Evolutionary conservation across 139 green algal genomes (phyloP).

Genomic region (Astrephomene gubernaculifera): DNA sequence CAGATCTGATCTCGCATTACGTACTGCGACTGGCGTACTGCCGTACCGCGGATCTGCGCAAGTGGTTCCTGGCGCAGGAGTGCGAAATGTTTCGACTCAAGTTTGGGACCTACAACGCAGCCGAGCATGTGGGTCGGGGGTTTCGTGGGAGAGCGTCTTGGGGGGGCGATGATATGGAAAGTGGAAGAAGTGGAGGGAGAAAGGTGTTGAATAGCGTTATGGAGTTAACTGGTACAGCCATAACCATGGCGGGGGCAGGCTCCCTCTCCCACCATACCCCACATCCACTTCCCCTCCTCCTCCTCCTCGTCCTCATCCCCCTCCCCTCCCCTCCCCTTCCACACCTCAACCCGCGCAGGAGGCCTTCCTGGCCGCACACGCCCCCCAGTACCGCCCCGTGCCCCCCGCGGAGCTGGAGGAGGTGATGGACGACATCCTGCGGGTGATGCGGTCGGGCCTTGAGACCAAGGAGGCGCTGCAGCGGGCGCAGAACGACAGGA

Average conservation of each 20-base stretch:
- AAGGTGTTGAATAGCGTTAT: too few species aligned
- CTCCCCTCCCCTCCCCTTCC: too few species aligned
- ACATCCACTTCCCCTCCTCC: too few species aligned
- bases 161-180: background rate
- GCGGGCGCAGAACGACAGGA: background rate
- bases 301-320: too few species aligned
- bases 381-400: constrained; percentile 73
- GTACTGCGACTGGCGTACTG: constrained; percentile 96
- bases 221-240: too few species aligned
- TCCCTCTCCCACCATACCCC: too few species aligned
- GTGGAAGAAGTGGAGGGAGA: too few species aligned
- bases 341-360: constrained; percentile 59
- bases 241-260: too few species aligned
- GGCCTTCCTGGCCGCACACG: constrained; percentile 71
- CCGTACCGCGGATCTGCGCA: constrained; percentile 87
- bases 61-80: constrained; percentile 93
- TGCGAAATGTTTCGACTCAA: constrained; percentile 81
- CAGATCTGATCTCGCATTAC: constrained; percentile 89
- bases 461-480: constrained; percentile 7
- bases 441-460: constrained; percentile 28
- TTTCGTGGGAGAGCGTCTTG: background rate
- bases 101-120: constrained; percentile 51
- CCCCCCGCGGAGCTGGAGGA: constrained; percentile 55
- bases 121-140: constrained; percentile 46
- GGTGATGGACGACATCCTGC: constrained; percentile 57